A percentile compares a stretch with the other conserved stretches of the same genome.
Conservation (phyloP, 495 filamentous ascomycete species). For the Astrothelium subdiscretum region DNA sequence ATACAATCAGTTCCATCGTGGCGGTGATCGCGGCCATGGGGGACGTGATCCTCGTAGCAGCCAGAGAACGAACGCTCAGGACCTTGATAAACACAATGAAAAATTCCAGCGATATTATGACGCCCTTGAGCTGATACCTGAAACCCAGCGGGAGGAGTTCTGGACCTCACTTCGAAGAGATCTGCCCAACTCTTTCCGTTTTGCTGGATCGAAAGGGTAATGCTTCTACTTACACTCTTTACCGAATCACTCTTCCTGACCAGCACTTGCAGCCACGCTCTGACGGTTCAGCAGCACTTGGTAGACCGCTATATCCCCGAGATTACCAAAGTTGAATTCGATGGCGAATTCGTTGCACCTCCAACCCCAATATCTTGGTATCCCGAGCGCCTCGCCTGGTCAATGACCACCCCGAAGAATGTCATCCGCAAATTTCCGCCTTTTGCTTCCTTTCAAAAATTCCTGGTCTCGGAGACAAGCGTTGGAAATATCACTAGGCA, state of each 20-base stretch:
- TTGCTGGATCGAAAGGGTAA: constrained; percentile 83
- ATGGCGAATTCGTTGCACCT: constrained; percentile 68
- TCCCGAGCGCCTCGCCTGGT: constrained; percentile 86
- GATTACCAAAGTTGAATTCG: constrained; percentile 66
- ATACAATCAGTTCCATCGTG: constrained; percentile 3
- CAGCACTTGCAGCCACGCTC: constrained; percentile 50
- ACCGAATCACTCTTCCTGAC: constrained; percentile 4
- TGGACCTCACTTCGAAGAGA: constrained; percentile 71
- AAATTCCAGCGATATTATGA: constrained; percentile 79
- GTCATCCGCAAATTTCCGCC: constrained; percentile 82
- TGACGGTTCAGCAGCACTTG: constrained; percentile 73
- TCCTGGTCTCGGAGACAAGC: constrained; percentile 92
- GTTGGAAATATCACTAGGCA: constrained; percentile 96
- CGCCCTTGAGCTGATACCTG: constrained; percentile 48
- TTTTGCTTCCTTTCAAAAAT: constrained; percentile 92
- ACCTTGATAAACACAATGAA: constrained; percentile 52
- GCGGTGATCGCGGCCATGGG: constrained; percentile 19
- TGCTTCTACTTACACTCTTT: not conserved
- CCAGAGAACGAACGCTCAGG: constrained; percentile 19
- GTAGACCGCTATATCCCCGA: constrained; percentile 82
- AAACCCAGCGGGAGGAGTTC: constrained; percentile 62
- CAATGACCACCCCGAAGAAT: constrained; percentile 91
- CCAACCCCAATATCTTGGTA: constrained; percentile 79
- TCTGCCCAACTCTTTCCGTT: constrained; percentile 90
- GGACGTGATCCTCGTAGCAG: constrained; percentile 22